Conservation (phyloP, 2,329 filamentous ascomycete species). For the Aureobasidium sp. region DNA sequence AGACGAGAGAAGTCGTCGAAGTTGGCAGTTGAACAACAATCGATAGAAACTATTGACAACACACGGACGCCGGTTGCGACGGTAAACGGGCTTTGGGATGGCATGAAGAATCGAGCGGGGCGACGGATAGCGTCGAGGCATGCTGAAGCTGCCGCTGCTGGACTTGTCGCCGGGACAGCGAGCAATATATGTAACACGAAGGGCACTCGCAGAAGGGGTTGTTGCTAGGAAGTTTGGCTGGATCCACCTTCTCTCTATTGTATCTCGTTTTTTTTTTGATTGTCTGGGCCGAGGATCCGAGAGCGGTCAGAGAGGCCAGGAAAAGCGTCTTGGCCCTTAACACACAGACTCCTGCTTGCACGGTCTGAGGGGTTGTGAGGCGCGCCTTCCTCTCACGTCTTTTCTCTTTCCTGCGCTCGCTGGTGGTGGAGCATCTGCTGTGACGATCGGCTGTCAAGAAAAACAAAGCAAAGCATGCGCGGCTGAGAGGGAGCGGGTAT, state of each 20-base stretch:
- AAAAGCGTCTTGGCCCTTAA: neutral
- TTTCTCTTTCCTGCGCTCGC: neutral
- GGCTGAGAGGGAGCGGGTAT: constrained; percentile 2
- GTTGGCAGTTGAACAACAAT: constrained; percentile 4
- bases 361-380: neutral
- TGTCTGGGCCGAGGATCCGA: neutral
- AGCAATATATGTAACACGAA: neutral
- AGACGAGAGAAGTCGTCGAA: neutral
- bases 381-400: neutral
- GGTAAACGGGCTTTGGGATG: constrained; percentile 6
- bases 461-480: neutral
- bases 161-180: neutral
- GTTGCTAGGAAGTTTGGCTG: neutral
- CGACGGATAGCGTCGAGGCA: constrained; percentile 4
- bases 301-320: constrained; percentile 6
- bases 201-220: neutral
- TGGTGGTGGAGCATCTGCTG: neutral
- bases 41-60: constrained; percentile 13
- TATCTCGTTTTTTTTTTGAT: neutral
- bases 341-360: neutral
- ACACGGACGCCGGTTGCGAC: constrained; percentile 3
- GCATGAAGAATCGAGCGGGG: neutral
- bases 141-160: neutral
- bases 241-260: neutral
- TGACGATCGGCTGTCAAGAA: neutral